Conservation (phyloP, 176 grass and related monocot species). For the Carex kokanica region DNA sequence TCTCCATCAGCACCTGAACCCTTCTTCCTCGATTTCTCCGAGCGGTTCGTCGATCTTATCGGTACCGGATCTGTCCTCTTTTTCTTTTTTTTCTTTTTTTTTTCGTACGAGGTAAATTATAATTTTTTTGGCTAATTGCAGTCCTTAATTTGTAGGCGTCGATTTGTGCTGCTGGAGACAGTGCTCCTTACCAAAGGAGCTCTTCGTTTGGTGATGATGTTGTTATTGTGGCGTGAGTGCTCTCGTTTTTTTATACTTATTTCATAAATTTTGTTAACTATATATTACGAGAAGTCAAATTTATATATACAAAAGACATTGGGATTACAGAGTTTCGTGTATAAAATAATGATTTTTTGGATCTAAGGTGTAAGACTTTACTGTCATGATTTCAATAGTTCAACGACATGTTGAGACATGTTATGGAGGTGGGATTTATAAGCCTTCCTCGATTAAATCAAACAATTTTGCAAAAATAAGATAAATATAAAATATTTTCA, state of each 20-base stretch:
- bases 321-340: not conserved
- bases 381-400: not conserved
- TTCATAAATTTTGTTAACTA: not conserved
- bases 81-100: not conserved
- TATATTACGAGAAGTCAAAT: no score
- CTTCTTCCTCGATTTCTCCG: constrained; percentile 28
- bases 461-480: not conserved
- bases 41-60: constrained; percentile 13
- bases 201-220: constrained; percentile 73
- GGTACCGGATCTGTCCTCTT: constrained; percentile 11
- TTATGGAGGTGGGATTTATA: not conserved
- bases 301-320: not conserved
- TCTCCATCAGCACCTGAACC: constrained; percentile 71
- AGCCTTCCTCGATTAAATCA: not conserved
- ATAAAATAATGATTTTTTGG: not conserved
- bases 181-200: constrained; percentile 75
- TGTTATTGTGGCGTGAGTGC: constrained; percentile 83
- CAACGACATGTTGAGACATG: not conserved
- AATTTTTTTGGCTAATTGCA: not conserved
- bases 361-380: not conserved
- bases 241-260: not conserved
- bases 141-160: constrained; percentile 43
- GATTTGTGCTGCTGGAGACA: constrained; percentile 81
- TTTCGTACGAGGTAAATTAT: not conserved
- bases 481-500: not conserved